Percentiles rank a stretch among this genome's conserved stretches.
These are phyloP conservation scores for Ophiognomonia clavigignenti-juglandacearum DNA, from an alignment of 2,329 filamentous ascomycete species.

Conservation along the genomic window DNA sequence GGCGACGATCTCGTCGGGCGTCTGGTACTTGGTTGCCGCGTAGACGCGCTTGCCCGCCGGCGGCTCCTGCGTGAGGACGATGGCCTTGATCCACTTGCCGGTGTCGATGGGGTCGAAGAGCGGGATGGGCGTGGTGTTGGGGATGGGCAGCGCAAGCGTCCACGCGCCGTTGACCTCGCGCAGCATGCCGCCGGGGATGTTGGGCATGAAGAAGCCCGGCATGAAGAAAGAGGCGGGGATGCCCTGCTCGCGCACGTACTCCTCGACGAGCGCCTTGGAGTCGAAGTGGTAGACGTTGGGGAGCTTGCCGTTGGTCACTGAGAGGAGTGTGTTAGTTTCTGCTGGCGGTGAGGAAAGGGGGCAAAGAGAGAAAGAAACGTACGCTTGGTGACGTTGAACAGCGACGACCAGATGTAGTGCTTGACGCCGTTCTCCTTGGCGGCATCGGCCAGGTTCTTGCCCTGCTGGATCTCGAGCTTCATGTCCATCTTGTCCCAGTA, in stretches of 20 bases:
- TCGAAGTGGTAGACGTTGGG: slow-evolving; percentile 48
- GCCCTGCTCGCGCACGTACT: slow-evolving; percentile 43
- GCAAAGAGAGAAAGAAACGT: slow-evolving; percentile 15
- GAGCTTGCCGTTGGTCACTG: slow-evolving; percentile 36
- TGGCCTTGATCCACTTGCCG: slow-evolving; percentile 34
- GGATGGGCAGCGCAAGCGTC: slow-evolving; percentile 28
- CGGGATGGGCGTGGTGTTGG: slow-evolving; percentile 28
- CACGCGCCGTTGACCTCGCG: slow-evolving; percentile 26
- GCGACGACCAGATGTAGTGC: slow-evolving; percentile 40
- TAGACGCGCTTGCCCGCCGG: slow-evolving; percentile 38
- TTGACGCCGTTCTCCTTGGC: slow-evolving; percentile 37
- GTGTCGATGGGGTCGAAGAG: slow-evolving; percentile 31
- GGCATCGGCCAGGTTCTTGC: slow-evolving; percentile 42
- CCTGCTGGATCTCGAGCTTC: slow-evolving; percentile 38
- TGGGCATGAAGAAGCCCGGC: slow-evolving; percentile 51
- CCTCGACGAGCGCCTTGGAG: slow-evolving; percentile 49
- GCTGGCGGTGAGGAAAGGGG: not conserved
- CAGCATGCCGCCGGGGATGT: slow-evolving; percentile 31
- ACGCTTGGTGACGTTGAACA: slow-evolving; percentile 35
- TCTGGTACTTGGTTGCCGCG: slow-evolving; percentile 37
- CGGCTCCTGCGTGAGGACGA: slow-evolving; percentile 29
- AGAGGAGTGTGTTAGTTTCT: not conserved
- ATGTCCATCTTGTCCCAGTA: slow-evolving; percentile 41
- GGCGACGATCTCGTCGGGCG: slow-evolving; percentile 32
- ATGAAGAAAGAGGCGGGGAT: slow-evolving; percentile 46